These are phyloP conservation scores for Microdochium trichocladiopsis DNA, from an alignment of 2,329 filamentous ascomycete genomes.

Conservation along the genomic window DNA sequence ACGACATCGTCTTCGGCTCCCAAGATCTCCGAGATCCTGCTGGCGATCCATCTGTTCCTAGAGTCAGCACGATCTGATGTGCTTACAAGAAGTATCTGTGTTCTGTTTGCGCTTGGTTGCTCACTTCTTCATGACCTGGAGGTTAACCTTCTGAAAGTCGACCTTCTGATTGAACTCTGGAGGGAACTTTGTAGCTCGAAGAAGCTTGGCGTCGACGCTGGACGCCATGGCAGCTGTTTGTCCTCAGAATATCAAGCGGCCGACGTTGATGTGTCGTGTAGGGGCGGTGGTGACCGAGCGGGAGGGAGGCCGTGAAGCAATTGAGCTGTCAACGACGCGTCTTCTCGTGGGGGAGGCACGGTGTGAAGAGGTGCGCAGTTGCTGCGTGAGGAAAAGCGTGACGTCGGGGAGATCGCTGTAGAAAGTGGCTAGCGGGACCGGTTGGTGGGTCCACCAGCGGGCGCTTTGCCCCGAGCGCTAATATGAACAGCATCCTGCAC, in stretches of 20 bases:
- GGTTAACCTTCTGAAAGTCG: constrained; percentile 94
- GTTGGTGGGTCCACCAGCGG: background rate
- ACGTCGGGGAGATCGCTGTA: background rate
- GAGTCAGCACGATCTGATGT: background rate
- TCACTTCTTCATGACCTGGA: constrained; percentile 96
- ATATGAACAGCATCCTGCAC: too few relatives aligned
- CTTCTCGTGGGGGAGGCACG: background rate
- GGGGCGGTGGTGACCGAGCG: background rate
- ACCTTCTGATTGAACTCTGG: constrained; percentile 92
- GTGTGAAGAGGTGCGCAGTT: background rate
- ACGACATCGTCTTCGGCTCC: constrained; percentile 95
- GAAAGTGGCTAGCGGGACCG: background rate
- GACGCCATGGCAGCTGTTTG: constrained; percentile 56
- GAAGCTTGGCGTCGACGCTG: constrained; percentile 79
- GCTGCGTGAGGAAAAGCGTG: background rate
- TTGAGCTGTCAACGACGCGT: background rate
- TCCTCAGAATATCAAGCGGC: background rate
- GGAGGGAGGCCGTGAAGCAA: background rate
- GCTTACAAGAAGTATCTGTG: background rate
- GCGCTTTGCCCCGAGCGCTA: too few relatives aligned
- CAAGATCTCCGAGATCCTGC: constrained; percentile 78
- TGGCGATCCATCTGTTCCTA: constrained; percentile 75
- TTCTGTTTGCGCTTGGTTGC: constrained; percentile 18
- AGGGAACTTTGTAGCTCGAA: constrained; percentile 90
- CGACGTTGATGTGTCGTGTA: background rate